These are phyloP conservation scores for Coelastrella sp. DNA, from an alignment of 139 green algal genomes.

Conservation along the genomic window DNA sequence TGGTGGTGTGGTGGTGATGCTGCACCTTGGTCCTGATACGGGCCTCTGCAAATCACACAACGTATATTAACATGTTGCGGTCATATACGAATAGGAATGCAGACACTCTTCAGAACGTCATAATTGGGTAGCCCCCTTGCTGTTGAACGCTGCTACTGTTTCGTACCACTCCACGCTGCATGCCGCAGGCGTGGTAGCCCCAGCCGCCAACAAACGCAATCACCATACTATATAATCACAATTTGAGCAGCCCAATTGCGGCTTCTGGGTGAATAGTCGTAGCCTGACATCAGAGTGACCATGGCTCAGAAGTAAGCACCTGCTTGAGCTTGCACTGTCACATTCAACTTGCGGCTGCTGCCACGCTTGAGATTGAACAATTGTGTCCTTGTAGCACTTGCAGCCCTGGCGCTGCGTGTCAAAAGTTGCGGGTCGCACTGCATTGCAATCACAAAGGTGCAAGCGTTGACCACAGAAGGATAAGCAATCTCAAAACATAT, in stretches of 20 bases:
- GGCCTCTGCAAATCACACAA: not conserved
- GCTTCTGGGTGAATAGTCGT: not conserved
- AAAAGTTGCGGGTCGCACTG: not conserved
- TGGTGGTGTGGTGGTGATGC: not conserved
- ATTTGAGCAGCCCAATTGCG: too few relatives aligned
- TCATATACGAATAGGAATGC: not conserved
- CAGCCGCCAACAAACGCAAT: too few relatives aligned
- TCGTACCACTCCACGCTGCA: too few relatives aligned
- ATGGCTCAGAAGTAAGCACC: not conserved
- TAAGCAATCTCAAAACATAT: not conserved
- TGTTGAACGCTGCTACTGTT: not conserved
- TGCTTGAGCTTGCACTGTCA: not conserved
- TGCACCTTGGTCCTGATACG: not conserved
- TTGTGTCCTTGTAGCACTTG: not conserved
- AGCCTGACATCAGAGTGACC: conserved; percentile 8
- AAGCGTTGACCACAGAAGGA: not conserved
- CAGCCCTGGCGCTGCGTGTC: not conserved
- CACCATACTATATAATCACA: too few relatives aligned
- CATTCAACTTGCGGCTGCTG: not conserved
- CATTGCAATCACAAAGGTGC: not conserved
- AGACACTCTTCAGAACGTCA: too few relatives aligned
- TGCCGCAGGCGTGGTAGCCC: too few relatives aligned
- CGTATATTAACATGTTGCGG: not conserved
- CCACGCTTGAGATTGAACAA: not conserved
- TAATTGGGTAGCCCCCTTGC: not conserved